These are phyloP conservation scores for Blumeria hordei DNA, from an alignment of 2,329 filamentous ascomycete species.

Conservation along the genomic window DNA sequence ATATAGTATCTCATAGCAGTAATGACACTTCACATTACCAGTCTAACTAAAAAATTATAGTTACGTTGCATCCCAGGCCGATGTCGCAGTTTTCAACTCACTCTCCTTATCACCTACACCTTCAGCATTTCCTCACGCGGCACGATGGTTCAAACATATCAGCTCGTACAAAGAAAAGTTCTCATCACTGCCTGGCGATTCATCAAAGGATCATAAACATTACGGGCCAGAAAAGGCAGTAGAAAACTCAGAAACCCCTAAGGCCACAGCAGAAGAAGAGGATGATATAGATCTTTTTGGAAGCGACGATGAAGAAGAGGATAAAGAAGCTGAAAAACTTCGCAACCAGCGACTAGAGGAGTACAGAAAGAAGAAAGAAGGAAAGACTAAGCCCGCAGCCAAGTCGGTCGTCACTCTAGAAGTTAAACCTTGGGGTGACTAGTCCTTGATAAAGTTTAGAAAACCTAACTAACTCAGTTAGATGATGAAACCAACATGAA, in stretches of 20 bases:
- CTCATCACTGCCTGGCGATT: constrained; percentile 69
- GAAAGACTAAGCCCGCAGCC: constrained; percentile 72
- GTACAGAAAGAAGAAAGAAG: constrained; percentile 92
- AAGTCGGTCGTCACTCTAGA: constrained; percentile 94
- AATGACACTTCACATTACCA: too few species aligned
- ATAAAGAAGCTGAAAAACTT: constrained; percentile 60
- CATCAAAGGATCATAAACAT: constrained; percentile 64
- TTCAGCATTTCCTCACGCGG: constrained; percentile 77
- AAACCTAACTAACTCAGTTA: constrained; percentile 15
- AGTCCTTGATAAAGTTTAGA: not conserved
- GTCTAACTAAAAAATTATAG: constrained; percentile 12
- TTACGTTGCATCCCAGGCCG: constrained; percentile 59
- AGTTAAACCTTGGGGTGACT: constrained; percentile 96
- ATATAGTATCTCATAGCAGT: constrained; percentile 14
- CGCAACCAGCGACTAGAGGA: constrained; percentile 78
- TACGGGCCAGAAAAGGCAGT: constrained; percentile 72
- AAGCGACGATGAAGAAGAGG: constrained; percentile 81
- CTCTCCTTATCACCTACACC: constrained; percentile 51
- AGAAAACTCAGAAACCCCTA: constrained; percentile 63
- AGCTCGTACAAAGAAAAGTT: constrained; percentile 84
- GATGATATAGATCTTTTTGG: constrained; percentile 88
- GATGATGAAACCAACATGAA: constrained; percentile 89
- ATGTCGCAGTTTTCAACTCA: constrained; percentile 88
- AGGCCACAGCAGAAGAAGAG: constrained; percentile 54
- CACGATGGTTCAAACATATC: constrained; percentile 98